Base-by-base conservation (phyloP, 1,284 basidiomycete genomes). In the Puccinia triticina region DNA sequence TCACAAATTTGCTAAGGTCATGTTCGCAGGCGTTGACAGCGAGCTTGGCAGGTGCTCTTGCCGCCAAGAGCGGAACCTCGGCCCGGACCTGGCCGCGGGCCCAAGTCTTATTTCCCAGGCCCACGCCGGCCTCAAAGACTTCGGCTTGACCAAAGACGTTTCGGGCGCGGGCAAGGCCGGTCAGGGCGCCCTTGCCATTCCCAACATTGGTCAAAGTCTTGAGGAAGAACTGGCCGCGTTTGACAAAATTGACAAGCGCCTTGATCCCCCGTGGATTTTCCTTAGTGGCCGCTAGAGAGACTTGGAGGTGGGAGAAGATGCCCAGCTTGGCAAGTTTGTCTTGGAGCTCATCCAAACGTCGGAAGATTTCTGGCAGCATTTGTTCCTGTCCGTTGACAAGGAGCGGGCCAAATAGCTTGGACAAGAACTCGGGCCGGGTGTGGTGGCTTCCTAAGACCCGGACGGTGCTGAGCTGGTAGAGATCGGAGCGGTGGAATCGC, bases 111-210 rank as follows among this genome's bases (percentile, higher is more conserved):
- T 95, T 97, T 0, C 96, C 97, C 21, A 93, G 89, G 0, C 95
- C 91, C 1, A 94, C 88, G 83, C 92, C 93, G 8, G 93, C 93
- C 86, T 96, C 93, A 82, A 99, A 89, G 0, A 91, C 91, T 87
- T 99, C 97, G 29, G 93, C 96, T 1, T 94, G 94, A 37, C 97
- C 96, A 85, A 98, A 93, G 7, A 93, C 90, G 87, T 99, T 99
- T 21, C 93, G 90, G 50, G 96, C 88, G 76, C 92, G 91, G 23
- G 91, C 94, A 8, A 92, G 93, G 57, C 92, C 90, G 82, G 92
- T 94, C 92, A 93, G 94, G 78, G 89, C 94, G 11, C 94, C 96
- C 87, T 98, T 96, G 76, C 93, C 93, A 82, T 97, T 95, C 12
- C 97, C 97, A 4, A 98, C 90, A 86, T 98, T 95, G 0, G 96